Conservation (phyloP, 1,284 basidiomycete genomes). For the Papiliotrema nemorosa region DNA sequence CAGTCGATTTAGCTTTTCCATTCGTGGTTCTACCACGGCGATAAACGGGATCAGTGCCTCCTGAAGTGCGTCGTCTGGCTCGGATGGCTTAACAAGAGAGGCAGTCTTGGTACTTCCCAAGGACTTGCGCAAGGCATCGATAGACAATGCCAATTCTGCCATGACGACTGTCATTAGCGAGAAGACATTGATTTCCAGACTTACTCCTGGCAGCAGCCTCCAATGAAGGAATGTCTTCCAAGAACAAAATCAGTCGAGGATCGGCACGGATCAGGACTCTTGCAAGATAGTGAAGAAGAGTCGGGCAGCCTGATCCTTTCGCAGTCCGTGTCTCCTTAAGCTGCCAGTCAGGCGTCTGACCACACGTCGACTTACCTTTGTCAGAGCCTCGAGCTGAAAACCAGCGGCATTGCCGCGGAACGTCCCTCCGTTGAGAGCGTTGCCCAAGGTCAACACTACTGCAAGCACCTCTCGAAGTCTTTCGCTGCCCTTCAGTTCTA, state of each 20-base stretch:
- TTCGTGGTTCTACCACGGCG: conserved; percentile 52
- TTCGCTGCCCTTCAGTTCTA: conserved; percentile 65
- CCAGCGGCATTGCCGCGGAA: conserved; percentile 80
- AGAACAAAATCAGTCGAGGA: conserved; percentile 64
- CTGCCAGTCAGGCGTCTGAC: conserved; percentile 48
- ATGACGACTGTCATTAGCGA: conserved; percentile 9
- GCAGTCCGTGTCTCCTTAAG: conserved; percentile 79
- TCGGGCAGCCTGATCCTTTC: conserved; percentile 69
- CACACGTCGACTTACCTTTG: conserved; percentile 59
- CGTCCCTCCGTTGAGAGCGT: conserved; percentile 72
- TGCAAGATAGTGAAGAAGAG: conserved; percentile 80
- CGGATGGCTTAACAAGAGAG: background rate
- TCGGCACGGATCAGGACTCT: conserved; percentile 67
- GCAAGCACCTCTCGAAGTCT: conserved; percentile 69
- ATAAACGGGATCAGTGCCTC: conserved; percentile 68
- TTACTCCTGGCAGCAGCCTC: conserved; percentile 76
- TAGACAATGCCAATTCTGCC: background rate
- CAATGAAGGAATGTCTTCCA: conserved; percentile 74
- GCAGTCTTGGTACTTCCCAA: background rate
- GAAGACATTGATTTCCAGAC: conserved; percentile 19
- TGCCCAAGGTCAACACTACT: conserved; percentile 71
- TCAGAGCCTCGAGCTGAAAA: conserved; percentile 73
- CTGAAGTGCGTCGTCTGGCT: conserved; percentile 60
- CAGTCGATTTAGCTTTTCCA: conserved; percentile 66
- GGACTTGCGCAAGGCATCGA: background rate